These are phyloP conservation scores for Sistotremastrum niveocremeum DNA, from an alignment of 768 basidiomycete genomes.

Conservation along the genomic window DNA sequence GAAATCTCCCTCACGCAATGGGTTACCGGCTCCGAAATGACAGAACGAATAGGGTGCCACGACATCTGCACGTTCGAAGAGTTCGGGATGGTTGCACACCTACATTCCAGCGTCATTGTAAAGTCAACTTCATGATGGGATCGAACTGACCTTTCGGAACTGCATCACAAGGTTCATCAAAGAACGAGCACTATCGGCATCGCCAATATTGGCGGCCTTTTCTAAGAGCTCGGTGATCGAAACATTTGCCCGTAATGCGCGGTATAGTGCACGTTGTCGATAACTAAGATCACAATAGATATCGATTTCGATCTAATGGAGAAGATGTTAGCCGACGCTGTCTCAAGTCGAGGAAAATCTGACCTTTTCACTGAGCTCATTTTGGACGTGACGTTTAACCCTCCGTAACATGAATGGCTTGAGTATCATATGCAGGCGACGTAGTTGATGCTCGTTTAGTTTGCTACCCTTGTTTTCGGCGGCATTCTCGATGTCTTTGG, in stretches of 20 bases:
- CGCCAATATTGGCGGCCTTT: conserved; percentile 84
- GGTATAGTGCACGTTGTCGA: conserved; percentile 82
- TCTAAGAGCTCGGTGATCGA: conserved; percentile 89
- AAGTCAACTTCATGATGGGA: background rate
- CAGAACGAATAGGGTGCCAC: conserved; percentile 86
- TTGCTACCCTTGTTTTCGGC: conserved; percentile 83
- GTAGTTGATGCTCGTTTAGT: conserved; percentile 88
- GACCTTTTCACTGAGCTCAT: conserved; percentile 97
- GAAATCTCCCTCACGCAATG: conserved; percentile 82
- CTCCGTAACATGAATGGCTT: conserved; percentile 98
- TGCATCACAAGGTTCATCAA: conserved; percentile 99
- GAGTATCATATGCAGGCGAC: conserved; percentile 94
- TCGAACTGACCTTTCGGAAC: conserved; percentile 71
- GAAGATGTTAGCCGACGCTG: background rate
- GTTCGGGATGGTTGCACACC: conserved; percentile 97
- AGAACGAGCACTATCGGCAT: conserved; percentile 82
- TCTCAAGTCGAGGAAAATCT: conserved; percentile 2
- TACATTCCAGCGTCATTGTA: conserved; percentile 13
- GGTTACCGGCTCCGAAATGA: conserved; percentile 65
- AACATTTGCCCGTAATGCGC: conserved; percentile 80
- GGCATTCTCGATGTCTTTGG: conserved; percentile 96
- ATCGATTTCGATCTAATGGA: conserved; percentile 80
- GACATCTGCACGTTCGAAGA: conserved; percentile 96
- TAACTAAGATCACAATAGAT: conserved; percentile 90
- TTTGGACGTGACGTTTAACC: conserved; percentile 98